Evolutionary conservation across 305 asterid genomes (phyloP), one percentile per base, ranked within the genome.

Genomic region (Nicotiana rustica): DNA sequence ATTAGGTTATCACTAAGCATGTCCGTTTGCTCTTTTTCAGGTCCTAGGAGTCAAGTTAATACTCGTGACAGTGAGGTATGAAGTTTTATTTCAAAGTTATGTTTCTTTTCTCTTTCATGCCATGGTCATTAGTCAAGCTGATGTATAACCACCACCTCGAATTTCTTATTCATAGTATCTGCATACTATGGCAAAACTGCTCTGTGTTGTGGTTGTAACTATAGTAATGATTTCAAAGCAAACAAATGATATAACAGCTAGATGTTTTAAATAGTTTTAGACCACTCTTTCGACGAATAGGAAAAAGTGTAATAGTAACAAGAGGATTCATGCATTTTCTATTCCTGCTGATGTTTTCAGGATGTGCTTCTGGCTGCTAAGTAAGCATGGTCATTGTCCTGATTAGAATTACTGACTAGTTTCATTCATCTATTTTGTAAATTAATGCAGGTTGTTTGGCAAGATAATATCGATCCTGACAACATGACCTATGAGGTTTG

Each of bases 401-500:
- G 49, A 76, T 76, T 76, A 29, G 49, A 76, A 29, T 18, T 55
- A 76, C 49, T 76, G 6, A 79, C 55, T 47, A 19, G 59, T 81
- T 80, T 77, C 36, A 66, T 84, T 78, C 85, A 68, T 77, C 82
- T 71, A 77, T 67, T 57, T 83, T 64, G 77, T 66, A 76, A 49
- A 36, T 66, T 65, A 67, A 62, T 83, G 84, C 91, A 91, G 95
- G 91, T 88, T 78, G 89, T 88, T 83, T 91, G 93, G 95, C 92
- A 91, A 86, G 95, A 92, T 84, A 88, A 84, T 67, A 85, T 92
- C 57, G 94, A 92, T 83, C 97, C 93, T 66, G 97, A 92, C 90
- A 89, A 85, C 87, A 92, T 92, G 97, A 91, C 95, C 18, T 93
- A 91, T 87, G 97, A 95, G 98, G 98, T 95, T 77, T 80, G 92